phyloP scores from a whole-genome alignment of 352 stramenopile species.

The Phytophthora kernoviae region DNA sequence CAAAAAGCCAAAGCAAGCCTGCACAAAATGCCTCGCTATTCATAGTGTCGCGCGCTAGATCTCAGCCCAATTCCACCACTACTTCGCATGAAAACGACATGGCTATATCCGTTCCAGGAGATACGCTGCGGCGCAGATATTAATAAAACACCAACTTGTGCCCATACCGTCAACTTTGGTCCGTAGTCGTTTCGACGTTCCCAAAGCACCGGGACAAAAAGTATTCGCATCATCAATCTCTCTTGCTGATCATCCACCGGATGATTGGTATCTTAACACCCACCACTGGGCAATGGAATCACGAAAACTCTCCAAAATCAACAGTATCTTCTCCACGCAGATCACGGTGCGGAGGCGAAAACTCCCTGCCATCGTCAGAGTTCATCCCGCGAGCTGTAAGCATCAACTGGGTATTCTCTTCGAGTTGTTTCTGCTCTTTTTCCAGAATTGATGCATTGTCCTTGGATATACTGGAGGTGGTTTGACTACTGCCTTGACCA shows the following conservation, averaged over 20 bases:
- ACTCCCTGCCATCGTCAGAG: not conserved
- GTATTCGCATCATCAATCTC: not conserved
- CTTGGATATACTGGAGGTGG: not conserved
- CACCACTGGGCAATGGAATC: not conserved
- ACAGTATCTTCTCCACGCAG: not conserved
- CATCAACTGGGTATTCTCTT: conserved; percentile 32
- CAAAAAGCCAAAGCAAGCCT: not conserved
- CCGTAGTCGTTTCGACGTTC: conserved; percentile 21
- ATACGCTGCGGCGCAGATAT: not conserved
- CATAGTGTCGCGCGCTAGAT: not conserved
- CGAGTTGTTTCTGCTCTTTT: conserved; percentile 26
- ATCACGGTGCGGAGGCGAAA: not conserved
- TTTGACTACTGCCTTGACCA: conserved; percentile 24
- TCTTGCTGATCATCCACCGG: not conserved
- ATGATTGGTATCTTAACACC: not conserved
- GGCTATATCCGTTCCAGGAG: not conserved
- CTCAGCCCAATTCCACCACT: not conserved
- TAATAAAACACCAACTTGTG: not conserved
- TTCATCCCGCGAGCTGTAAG: conserved; percentile 10
- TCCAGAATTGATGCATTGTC: not conserved
- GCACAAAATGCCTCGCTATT: not conserved
- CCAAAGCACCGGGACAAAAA: not conserved
- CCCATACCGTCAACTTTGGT: no score
- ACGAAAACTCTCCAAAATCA: not conserved
- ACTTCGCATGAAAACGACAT: not conserved